phyloP scores from a whole-genome alignment of 805 yeast genomes.

The Hanseniaspora nectarophila region DNA sequence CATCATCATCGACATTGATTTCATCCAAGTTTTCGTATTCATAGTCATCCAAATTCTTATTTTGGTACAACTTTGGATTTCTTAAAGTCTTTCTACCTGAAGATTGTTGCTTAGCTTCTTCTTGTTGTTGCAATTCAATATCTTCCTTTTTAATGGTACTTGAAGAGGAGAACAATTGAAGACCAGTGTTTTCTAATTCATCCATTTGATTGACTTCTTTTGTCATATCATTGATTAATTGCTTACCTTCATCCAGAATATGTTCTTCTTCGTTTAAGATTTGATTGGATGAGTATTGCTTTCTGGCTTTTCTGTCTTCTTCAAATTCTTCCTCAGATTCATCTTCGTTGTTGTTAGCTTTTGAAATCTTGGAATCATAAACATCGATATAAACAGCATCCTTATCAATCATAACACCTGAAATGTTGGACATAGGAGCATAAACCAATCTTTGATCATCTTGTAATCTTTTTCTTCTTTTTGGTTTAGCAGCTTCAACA shows the following conservation, averaged over 20 bases:
- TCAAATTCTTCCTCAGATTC: constrained; percentile 54
- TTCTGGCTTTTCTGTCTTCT: constrained; percentile 14
- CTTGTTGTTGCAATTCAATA: constrained; percentile 28
- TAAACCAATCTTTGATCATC: constrained; percentile 88
- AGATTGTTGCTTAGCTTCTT: constrained; percentile 28
- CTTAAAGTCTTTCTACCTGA: constrained; percentile 59
- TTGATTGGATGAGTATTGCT: constrained; percentile 13
- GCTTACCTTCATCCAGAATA: constrained; percentile 61
- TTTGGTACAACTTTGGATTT: constrained; percentile 47
- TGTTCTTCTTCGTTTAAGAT: constrained; percentile 11
- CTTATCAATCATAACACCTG: constrained; percentile 91
- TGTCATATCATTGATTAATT: constrained; percentile 51
- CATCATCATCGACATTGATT: constrained; percentile 36
- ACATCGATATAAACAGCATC: constrained; percentile 89
- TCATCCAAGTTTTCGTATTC: constrained; percentile 39
- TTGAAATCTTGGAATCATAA: constrained; percentile 26
- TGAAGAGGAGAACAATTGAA: constrained; percentile 60
- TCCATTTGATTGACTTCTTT: constrained; percentile 31
- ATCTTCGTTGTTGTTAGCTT: constrained; percentile 43
- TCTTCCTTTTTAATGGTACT: constrained; percentile 37
- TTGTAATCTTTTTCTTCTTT: constrained; percentile 83
- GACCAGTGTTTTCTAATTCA: constrained; percentile 53
- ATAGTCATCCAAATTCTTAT: constrained; percentile 35
- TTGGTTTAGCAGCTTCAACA: constrained; percentile 45
- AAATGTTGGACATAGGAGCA: constrained; percentile 99